phyloP scores from a whole-genome alignment of 208 protist species.

The Leishmania gerbilli region DNA sequence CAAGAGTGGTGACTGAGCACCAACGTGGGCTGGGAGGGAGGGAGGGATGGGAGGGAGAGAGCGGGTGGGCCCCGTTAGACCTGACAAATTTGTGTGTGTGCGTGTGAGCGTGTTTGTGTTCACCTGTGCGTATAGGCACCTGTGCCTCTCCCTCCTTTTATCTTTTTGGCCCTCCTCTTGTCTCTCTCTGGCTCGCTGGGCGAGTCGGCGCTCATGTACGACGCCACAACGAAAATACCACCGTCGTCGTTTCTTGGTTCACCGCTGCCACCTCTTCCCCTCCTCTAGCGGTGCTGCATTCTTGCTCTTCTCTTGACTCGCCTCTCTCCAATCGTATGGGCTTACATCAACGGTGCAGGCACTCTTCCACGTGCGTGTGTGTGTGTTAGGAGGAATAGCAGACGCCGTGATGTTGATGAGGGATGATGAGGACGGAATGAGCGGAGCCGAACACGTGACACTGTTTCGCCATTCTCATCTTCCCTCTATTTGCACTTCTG shows the following conservation, averaged over 20 bases:
- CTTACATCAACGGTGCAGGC: not conserved
- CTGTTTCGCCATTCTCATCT: not conserved
- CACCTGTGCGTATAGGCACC: not conserved
- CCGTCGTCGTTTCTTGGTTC: not conserved
- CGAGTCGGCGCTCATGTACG: not conserved
- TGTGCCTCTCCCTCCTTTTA: not conserved
- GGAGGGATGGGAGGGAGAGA: not conserved
- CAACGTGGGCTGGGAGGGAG: not conserved
- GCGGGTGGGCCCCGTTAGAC: not conserved
- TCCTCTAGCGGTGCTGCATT: not conserved
- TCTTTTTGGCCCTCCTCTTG: not conserved
- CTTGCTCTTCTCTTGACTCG: not conserved
- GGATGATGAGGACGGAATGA: not conserved
- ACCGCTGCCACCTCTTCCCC: not conserved
- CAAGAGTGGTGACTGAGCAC: not conserved
- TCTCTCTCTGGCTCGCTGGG: not conserved
- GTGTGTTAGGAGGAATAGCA: not conserved
- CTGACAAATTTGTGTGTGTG: not conserved
- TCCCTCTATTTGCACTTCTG: not conserved
- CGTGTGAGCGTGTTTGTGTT: not conserved
- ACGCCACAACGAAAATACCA: not conserved
- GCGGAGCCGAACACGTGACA: not conserved
- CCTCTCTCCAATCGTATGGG: not conserved
- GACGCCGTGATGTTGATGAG: not conserved
- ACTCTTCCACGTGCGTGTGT: not conserved